These are phyloP conservation scores for Euphorbia corollata DNA, from an alignment of 441 rosid genomes.

Conservation along the genomic window DNA sequence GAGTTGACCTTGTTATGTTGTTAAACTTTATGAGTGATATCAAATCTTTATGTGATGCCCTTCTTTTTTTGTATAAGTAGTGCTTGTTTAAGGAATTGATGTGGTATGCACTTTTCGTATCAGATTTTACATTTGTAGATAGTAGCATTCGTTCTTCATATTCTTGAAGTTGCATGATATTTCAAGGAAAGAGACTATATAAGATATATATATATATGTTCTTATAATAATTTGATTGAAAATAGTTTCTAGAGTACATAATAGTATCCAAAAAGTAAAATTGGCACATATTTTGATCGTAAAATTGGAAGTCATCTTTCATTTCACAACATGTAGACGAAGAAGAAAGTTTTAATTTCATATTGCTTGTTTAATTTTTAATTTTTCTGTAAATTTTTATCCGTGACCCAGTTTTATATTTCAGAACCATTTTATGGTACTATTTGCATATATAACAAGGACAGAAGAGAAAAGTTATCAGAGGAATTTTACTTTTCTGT, in stretches of 20 bases:
- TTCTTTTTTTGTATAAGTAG: background rate
- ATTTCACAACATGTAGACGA: background rate
- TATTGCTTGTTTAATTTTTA: conserved; percentile 5
- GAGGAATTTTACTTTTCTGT: conserved; percentile 84
- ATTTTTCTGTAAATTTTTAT: conserved; percentile 3
- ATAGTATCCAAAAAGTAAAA: background rate
- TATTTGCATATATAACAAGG: conserved; percentile 80
- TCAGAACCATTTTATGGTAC: conserved; percentile 97
- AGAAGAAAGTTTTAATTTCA: background rate
- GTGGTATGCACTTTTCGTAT: background rate
- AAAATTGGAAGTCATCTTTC: background rate
- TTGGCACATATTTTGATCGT: background rate
- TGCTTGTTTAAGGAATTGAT: background rate
- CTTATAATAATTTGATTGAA: background rate
- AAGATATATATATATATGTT: background rate
- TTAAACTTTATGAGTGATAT: no score
- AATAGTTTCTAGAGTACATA: background rate
- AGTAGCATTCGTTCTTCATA: background rate
- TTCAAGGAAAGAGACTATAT: background rate
- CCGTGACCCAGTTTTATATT: conserved; percentile 28
- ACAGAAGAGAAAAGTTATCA: conserved; percentile 91
- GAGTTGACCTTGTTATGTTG: conserved; percentile 29
- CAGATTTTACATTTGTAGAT: background rate
- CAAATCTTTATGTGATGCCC: background rate
- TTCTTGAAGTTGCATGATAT: background rate